Evolutionary conservation across 305 asterid genomes (phyloP), one percentile per base, ranked within the genome.

Genomic region (Fraxinus platypoda): DNA sequence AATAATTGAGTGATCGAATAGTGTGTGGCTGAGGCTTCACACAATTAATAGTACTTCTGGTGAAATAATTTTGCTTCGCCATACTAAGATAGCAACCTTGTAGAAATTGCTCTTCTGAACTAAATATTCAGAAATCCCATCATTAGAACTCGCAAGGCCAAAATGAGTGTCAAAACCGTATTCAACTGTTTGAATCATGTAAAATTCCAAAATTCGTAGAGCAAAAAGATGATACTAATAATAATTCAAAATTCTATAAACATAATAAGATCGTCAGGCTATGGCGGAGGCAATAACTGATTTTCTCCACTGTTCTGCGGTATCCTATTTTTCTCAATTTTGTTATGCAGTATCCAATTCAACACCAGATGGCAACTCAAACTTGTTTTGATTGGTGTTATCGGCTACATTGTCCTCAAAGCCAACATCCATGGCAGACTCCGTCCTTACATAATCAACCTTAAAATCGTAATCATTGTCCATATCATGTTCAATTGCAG

Each of bases 391-490:
- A 0, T 9, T 38, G 23, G 54, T 73, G 75, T 62, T 80, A 70
- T 46, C 87, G 7, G 49, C 78, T 30, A 6, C 21, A 0, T 0
- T 84, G 74, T 7, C 90, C 5, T 85, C 90, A 6, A 89, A 85
- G 2, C 86, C 90, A 7, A 68, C 79, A 41, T 90, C 95, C 93
- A 86, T 87, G 28, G 88, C 79, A 15, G 89, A 76, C 21, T 83
- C 93, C 66, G 54, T 85, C 37, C 5, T 83, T 26, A 78, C 70
- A 76, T 90, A 91, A 89, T 94, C 97, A 31, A 91, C 92, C 84
- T 92, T 92, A 82, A 93, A 92, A 87, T 93, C 94, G 17, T 94
- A 92, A 86, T 93, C 98, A 5, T 33, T 96, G 15, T 88, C 81
- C 31, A 46, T 35, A 70, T 86, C 92, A 25, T 88, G 90, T 81